A percentile compares a stretch with the other conserved stretches of the same genome.
Conservation (phyloP, 768 basidiomycete species). For the Sistotremastrum niveocremeum region DNA sequence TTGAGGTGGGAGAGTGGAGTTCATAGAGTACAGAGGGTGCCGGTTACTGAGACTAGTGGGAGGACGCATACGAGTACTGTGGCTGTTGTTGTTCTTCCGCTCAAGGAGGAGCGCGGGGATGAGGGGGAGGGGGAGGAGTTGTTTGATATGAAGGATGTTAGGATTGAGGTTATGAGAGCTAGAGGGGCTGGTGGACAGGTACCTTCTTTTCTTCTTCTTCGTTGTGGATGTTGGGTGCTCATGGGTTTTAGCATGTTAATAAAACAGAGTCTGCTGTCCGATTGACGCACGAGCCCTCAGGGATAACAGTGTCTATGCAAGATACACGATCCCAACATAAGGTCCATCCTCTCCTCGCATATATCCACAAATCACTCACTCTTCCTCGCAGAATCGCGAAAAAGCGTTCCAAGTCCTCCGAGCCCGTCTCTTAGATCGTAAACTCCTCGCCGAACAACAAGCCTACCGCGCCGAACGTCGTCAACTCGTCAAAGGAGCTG, state of each 20-base stretch:
- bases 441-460: slow-evolving; percentile 55
- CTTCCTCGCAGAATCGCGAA: slow-evolving; percentile 57
- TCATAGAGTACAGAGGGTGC: slow-evolving; percentile 89
- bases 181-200: slow-evolving; percentile 97
- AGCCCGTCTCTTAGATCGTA: slow-evolving; percentile 73
- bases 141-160: slow-evolving; percentile 74
- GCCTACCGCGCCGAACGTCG: slow-evolving; percentile 55
- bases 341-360: slow-evolving; percentile 25
- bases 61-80: slow-evolving; percentile 89
- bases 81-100: slow-evolving; percentile 73
- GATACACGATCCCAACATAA: slow-evolving; percentile 94
- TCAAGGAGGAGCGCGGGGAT: slow-evolving; percentile 51
- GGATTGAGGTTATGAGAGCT: slow-evolving; percentile 88
- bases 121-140: slow-evolving; percentile 42
- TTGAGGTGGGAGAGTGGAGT: slow-evolving; percentile 90
- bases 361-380: not conserved
- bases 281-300: slow-evolving; percentile 82
- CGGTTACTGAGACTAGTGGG: slow-evolving; percentile 78
- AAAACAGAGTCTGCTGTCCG: slow-evolving; percentile 97
- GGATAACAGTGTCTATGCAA: slow-evolving; percentile 95
- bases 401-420: slow-evolving; percentile 85
- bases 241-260: slow-evolving; percentile 70
- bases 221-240: not conserved
- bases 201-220: slow-evolving; percentile 5
- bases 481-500: slow-evolving; percentile 66